phyloP scores from a whole-genome alignment of 768 basidiomycete genomes.

The Auriculariales sp. region DNA sequence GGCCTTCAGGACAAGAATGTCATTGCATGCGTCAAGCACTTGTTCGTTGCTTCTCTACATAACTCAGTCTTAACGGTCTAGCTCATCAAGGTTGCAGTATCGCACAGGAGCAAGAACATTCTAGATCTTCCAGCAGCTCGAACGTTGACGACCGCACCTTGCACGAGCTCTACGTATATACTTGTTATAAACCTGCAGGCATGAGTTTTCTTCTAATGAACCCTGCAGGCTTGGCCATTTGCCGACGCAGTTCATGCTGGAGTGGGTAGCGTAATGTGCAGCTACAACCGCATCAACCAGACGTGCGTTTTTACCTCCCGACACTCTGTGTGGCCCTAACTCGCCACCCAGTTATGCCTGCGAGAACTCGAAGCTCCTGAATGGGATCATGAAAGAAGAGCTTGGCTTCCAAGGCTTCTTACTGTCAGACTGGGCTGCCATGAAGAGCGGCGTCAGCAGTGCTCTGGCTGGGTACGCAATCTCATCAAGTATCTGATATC shows the following conservation, averaged over 20 bases:
- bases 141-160: constrained; percentile 70
- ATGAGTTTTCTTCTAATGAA: neutral
- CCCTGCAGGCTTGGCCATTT: constrained; percentile 59
- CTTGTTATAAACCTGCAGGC: neutral
- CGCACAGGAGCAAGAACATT: constrained; percentile 26
- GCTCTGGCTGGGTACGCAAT: too few relatives aligned
- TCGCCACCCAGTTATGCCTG: constrained; percentile 65
- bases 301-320: too few relatives aligned
- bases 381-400: constrained; percentile 59
- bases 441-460: constrained; percentile 6
- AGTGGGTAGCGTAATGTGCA: constrained; percentile 61
- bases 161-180: constrained; percentile 62
- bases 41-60: constrained; percentile 27
- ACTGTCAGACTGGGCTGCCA: constrained; percentile 12
- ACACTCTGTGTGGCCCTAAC: too few relatives aligned
- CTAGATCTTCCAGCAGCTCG: constrained; percentile 25
- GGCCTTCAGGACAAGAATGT: constrained; percentile 71
- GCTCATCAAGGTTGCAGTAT: constrained; percentile 10
- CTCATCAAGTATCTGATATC: too few relatives aligned
- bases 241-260: constrained; percentile 60
- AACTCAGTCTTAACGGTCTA: too few relatives aligned
- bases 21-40: constrained; percentile 78
- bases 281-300: too few relatives aligned
- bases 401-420: constrained; percentile 54
- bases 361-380: constrained; percentile 55